Evolutionary conservation across 441 rosid genomes (phyloP), one percentile per base, ranked within the genome.

Genomic region (Arabidopsis lyrata): DNA sequence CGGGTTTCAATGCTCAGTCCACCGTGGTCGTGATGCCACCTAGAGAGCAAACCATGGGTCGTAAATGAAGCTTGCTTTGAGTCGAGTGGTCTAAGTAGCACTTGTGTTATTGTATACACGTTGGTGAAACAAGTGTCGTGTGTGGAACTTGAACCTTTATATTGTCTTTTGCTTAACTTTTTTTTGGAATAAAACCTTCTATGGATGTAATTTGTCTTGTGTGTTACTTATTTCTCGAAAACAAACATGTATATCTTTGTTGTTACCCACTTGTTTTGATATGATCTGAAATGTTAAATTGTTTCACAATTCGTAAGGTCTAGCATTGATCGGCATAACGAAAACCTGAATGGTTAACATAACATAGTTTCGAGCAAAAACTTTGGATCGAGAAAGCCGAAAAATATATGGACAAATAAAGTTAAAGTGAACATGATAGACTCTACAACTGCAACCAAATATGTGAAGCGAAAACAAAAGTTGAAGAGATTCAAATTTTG

Each of bases 11-110:
- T 67, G 86, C 90, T 60, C 94, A 84, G 59, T 84, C 95, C 10
- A 83, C 90, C 15, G 70, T 87, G 78, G 92, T 87, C 32, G 88
- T 91, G 88, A 77, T 86, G 68, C 97, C 98, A 10, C 98, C 99
- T 0, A 80, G 66, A 4, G 93, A 83, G 75, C 98, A 93, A 78
- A 72, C 90, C 73, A 95, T 93, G 99, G 93, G 86, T 44, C 91
- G 91, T 36, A 67, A 70, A 32, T 72, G 64, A 72, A 69, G 70
- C 66, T 63, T 76, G 29, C 45, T 20, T 63, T 36, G 45, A 34
- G 35, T 65, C 41, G 32, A 41, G 42, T 42, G 57, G 60, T 42
- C 62, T 70, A 50, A 64, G 15, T 41, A 69, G 60, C 56, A 55
- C 79, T 76, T 34, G 54, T 54, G 13, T 15, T 61, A 49, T 36